Percentiles rank a stretch among this genome's conserved stretches.
Evolutionary conservation across 345 rosid genomes (phyloP).

Genomic region (Erucastrum elatum): DNA sequence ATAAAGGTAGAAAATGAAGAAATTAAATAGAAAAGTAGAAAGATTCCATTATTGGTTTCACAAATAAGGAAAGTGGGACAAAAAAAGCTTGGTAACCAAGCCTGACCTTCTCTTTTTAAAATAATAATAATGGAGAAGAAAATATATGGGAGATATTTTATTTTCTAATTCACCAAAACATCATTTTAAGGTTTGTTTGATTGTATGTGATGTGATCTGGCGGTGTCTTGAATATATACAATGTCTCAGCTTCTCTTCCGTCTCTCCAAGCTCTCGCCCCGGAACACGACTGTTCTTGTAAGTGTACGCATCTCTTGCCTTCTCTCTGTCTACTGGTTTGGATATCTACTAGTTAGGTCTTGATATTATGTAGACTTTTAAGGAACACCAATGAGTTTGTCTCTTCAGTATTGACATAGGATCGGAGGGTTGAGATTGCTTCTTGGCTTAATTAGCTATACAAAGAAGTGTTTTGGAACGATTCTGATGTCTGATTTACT

Average conservation of each 20-base stretch:
- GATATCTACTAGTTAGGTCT: not conserved
- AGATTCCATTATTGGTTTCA: not conserved
- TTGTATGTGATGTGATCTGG: not conserved
- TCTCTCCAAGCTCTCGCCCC: not conserved
- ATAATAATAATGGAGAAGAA: not conserved
- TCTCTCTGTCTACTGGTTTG: not conserved
- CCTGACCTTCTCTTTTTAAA: not conserved
- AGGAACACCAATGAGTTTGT: not conserved
- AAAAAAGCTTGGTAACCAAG: not conserved
- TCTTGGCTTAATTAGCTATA: not conserved
- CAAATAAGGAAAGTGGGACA: not conserved
- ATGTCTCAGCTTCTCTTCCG: conserved; percentile 10
- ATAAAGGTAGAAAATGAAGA: not conserved
- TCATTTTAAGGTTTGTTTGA: not conserved
- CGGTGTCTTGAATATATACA: not conserved
- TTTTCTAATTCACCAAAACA: not conserved
- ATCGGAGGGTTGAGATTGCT: not conserved
- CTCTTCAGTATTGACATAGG: not conserved
- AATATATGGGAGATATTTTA: not conserved
- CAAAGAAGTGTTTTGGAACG: not conserved
- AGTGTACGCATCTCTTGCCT: not conserved
- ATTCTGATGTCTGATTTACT: not conserved
- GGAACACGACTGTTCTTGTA: not conserved
- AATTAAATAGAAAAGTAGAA: too few relatives aligned
- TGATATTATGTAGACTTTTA: not conserved